These are phyloP conservation scores for Xylaria intraflava DNA, from an alignment of 495 filamentous ascomycete species.

Conservation along the genomic window DNA sequence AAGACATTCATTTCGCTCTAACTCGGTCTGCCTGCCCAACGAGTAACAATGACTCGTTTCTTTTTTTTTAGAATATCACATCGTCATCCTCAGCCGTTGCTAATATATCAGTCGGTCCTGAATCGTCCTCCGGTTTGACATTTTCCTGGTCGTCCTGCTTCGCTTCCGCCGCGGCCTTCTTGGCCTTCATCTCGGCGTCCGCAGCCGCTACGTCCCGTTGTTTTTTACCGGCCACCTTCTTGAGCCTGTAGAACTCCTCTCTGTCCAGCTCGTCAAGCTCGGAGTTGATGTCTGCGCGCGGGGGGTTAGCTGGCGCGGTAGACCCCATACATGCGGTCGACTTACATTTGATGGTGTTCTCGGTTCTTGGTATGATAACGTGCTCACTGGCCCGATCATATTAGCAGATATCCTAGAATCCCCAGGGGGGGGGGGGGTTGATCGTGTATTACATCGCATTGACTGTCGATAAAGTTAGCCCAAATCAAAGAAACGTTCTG, in stretches of 20 bases:
- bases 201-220: conserved; percentile 70
- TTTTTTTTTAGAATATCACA: conserved; percentile 94
- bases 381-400: conserved; percentile 56
- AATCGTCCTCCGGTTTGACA: conserved; percentile 37
- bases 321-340: conserved; percentile 1
- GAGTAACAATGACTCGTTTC: background rate
- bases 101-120: conserved; percentile 58
- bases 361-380: conserved; percentile 95
- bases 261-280: conserved; percentile 96
- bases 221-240: conserved; percentile 97
- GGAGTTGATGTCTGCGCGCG: conserved; percentile 78
- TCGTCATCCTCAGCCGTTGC: conserved; percentile 86
- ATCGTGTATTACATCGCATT: conserved; percentile 78
- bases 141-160: conserved; percentile 34
- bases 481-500: conserved; percentile 11
- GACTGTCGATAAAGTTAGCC: conserved; percentile 48
- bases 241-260: conserved; percentile 96
- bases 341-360: conserved; percentile 96
- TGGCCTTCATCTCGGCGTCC: conserved; percentile 64
- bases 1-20: background rate
- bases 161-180: conserved; percentile 28
- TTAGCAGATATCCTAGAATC: conserved; percentile 16
- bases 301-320: background rate
- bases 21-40: background rate
- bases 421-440: background rate